Evolutionary conservation across 1,284 basidiomycete genomes (phyloP), one percentile per base, ranked within the genome.

Genomic region (Cryptococcus hybrid): DNA sequence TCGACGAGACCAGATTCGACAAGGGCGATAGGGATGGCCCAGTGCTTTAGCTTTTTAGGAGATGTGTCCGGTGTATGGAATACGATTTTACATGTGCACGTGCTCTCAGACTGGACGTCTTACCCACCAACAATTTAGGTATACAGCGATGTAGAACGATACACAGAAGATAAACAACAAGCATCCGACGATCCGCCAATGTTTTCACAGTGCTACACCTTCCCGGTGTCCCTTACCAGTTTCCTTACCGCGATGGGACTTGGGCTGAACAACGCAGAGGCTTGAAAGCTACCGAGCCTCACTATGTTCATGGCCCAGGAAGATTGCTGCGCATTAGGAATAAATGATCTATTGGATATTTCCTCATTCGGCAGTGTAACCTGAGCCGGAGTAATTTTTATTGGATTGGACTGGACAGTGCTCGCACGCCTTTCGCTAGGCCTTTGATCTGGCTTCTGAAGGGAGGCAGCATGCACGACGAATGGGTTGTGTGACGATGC

Each of bases 1-100:
- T 88, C 71, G 81, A 89, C 2, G 90, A 93, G 73, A 65, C 59
- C 43, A 74, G 77, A 45, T 93, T 80, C 52, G 65, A 76, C 24
- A 56, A 58, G 5, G 76, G 76, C 1, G 75, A 77, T 3, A 61
- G 77, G 35, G 76, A 78, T 53, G 77, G 74, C 9, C 44, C 56
- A 13, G 38, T 64, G 2, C 7, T 58, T n/a, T 60, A 51, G 36
- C n/a, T n/a, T 30, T 30, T 30, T 30, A 30, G 30, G 30, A 30
- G 30, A 30, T 30, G 30, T 30, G 30, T 30, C 30, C 37, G 13
- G 30, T 34, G 3, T 24, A 47, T 30, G 30, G 30, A 30, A 30
- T 30, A 30, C 30, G 30, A 30, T 30, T 30, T 30, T 30, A 30
- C 30, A 30, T 30, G 4, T 30, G 30, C 30, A 30, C 30, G 30